These are phyloP conservation scores for Tremella yokohamensis DNA, from an alignment of 768 basidiomycete genomes.

Conservation along the genomic window DNA sequence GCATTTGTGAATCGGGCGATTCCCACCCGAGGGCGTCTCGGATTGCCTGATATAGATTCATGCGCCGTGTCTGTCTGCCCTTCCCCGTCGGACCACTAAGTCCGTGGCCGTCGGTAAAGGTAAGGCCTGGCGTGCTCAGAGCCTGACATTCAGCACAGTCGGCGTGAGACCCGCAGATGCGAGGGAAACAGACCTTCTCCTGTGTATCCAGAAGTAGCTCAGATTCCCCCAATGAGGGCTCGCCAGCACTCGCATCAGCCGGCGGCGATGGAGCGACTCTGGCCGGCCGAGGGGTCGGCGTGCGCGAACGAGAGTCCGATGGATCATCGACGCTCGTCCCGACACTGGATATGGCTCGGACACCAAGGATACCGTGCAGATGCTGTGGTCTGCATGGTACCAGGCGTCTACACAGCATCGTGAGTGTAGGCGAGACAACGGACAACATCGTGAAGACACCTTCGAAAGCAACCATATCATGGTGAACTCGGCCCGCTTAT, in stretches of 20 bases:
- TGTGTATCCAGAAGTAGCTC: slow-evolving; percentile 12
- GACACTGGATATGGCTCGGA: no score
- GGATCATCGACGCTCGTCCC: no score
- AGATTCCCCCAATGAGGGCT: slow-evolving; percentile 19
- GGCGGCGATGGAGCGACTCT: slow-evolving; percentile 14
- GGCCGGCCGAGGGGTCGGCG: background rate
- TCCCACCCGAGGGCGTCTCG: slow-evolving; percentile 79
- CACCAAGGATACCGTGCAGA: no score
- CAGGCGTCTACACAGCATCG: no score
- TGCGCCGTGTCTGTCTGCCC: slow-evolving; percentile 83
- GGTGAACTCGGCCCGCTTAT: no score
- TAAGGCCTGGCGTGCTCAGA: slow-evolving; percentile 37
- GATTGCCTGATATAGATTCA: slow-evolving; percentile 92
- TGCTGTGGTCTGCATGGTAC: no score
- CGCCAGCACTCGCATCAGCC: slow-evolving; percentile 11
- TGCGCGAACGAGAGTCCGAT: no score
- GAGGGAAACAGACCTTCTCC: slow-evolving; percentile 6
- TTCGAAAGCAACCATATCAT: no score
- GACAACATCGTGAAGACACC: no score
- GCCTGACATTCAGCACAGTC: slow-evolving; percentile 17
- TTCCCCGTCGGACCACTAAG: slow-evolving; percentile 51
- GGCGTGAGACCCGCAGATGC: no score
- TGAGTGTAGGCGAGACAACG: no score
- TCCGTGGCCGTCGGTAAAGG: slow-evolving; percentile 45
- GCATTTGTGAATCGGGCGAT: background rate